These are phyloP conservation scores for Citrullus mucosospermus DNA, from an alignment of 306 rosid species.

Conservation along the genomic window DNA sequence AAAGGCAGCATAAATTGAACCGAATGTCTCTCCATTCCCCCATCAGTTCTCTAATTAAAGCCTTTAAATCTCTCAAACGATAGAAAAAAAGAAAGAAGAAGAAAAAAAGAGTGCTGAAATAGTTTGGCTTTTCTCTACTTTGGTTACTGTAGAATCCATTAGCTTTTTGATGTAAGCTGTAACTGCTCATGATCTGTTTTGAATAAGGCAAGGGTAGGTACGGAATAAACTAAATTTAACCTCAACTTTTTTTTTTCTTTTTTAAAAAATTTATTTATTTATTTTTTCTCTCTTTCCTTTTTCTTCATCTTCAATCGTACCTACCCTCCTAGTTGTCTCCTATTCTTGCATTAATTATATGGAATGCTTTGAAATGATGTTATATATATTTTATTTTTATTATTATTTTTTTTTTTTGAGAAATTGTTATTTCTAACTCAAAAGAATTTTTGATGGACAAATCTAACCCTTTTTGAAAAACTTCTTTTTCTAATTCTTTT, in stretches of 20 bases:
- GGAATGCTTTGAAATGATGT: too few species aligned
- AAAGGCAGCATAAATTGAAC: constrained; percentile 37
- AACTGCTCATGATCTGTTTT: neutral
- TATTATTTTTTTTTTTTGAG: too few species aligned
- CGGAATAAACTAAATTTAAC: neutral
- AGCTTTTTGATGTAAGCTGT: neutral
- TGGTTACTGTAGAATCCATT: neutral
- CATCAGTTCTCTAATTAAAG: neutral
- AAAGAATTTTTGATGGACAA: too few species aligned
- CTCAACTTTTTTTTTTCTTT: neutral
- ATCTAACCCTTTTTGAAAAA: too few species aligned
- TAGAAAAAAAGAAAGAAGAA: neutral
- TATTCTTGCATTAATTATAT: too few species aligned
- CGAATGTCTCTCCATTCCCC: neutral
- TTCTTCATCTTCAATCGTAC: too few species aligned
- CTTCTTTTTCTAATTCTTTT: too few species aligned
- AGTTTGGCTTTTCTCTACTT: neutral
- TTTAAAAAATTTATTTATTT: too few species aligned
- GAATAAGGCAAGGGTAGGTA: neutral
- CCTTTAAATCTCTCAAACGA: neutral
- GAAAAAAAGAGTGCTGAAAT: neutral
- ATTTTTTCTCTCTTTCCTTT: too few species aligned
- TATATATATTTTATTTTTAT: too few species aligned
- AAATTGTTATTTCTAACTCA: too few species aligned
- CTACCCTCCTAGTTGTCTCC: too few species aligned